Percentiles rank a stretch among this genome's conserved stretches.
phyloP scores from a whole-genome alignment of 2,329 filamentous ascomycete species.

The Canariomyces notabilis region DNA sequence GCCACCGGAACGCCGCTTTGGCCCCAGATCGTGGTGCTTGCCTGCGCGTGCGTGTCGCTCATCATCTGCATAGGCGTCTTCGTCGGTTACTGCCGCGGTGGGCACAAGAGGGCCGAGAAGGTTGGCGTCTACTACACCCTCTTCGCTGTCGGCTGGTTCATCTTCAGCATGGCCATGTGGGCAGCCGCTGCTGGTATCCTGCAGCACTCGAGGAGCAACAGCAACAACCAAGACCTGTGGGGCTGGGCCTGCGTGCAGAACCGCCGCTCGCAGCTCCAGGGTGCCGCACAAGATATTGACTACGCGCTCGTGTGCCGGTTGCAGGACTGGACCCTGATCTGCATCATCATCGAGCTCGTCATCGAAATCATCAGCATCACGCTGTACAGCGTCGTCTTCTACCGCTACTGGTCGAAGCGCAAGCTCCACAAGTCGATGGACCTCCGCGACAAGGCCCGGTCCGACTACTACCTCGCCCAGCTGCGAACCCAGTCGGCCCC shows the following conservation, averaged over 20 bases:
- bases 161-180: conserved; percentile 91
- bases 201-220: conserved; percentile 69
- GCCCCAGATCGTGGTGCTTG: conserved; percentile 82
- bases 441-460: conserved; percentile 85
- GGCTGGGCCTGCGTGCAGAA: conserved; percentile 97
- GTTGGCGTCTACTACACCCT: conserved; percentile 92
- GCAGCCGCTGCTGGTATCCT: conserved; percentile 77
- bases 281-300: conserved; percentile 62
- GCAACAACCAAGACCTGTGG: conserved; percentile 85
- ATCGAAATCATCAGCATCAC: conserved; percentile 86
- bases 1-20: conserved; percentile 72
- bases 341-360: conserved; percentile 94
- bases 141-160: conserved; percentile 90
- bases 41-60: conserved; percentile 75
- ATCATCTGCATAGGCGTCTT: conserved; percentile 75
- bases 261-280: conserved; percentile 69
- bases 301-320: conserved; percentile 90
- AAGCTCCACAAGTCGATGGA: conserved; percentile 96
- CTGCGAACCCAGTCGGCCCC: conserved; percentile 81
- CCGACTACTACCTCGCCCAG: conserved; percentile 88
- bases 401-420: conserved; percentile 95
- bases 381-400: conserved; percentile 93
- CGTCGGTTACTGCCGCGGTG: conserved; percentile 79
- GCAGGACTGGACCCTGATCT: conserved; percentile 89
- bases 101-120: conserved; percentile 85